phyloP scores from a whole-genome alignment of 2,329 filamentous ascomycete species.

The Penicillium palitans region DNA sequence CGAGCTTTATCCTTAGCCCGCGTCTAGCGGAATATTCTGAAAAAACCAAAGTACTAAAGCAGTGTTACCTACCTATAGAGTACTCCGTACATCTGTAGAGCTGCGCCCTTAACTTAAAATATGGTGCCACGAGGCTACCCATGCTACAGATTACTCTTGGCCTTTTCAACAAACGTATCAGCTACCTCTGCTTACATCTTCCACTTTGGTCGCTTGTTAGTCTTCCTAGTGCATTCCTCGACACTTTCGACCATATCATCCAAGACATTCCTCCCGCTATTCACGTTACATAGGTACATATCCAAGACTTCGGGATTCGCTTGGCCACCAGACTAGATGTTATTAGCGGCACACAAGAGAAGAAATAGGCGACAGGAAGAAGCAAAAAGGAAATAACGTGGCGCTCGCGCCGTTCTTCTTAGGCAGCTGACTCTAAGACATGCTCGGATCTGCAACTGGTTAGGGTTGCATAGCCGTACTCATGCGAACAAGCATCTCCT shows the following conservation, averaged over 20 bases:
- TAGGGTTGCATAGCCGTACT: not conserved
- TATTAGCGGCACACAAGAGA: not conserved
- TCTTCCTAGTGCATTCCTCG: not conserved
- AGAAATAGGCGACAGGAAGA: not conserved
- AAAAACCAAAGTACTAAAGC: not conserved
- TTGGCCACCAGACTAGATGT: not conserved
- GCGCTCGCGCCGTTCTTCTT: not conserved
- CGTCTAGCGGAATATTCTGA: not conserved
- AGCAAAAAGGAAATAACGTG: not conserved
- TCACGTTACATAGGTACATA: not conserved
- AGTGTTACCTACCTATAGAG: not conserved
- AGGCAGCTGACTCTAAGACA: not conserved
- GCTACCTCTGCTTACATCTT: not conserved
- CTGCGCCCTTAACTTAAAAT: not conserved
- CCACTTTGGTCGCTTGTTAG: not conserved
- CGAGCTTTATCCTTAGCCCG: constrained; percentile 26
- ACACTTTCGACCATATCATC: not conserved
- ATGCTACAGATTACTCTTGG: not conserved
- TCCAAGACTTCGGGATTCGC: not conserved
- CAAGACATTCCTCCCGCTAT: not conserved
- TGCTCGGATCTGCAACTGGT: not conserved
- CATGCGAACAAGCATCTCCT: not conserved
- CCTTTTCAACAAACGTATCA: not conserved
- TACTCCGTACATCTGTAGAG: not conserved
- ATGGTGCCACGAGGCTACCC: not conserved